phyloP scores from a whole-genome alignment of 139 green algal species.

The Tetradesmus obliquus region DNA sequence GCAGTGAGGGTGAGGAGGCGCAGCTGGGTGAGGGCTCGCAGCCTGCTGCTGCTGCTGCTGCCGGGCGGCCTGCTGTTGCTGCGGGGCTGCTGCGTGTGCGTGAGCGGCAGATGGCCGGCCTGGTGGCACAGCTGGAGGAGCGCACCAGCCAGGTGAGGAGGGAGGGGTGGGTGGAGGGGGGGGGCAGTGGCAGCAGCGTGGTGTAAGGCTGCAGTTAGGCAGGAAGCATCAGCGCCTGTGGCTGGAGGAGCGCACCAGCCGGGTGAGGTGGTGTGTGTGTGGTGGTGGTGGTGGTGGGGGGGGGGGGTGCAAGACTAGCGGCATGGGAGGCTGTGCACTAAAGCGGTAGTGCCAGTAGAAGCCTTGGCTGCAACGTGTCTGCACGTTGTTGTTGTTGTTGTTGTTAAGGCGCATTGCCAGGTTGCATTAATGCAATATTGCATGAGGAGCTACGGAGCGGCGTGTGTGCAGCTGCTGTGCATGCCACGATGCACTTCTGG shows the following conservation, averaged over 20 bases:
- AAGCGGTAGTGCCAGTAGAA: background rate
- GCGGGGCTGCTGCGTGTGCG: background rate
- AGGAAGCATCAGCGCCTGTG: background rate
- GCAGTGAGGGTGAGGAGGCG: background rate
- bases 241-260: slow-evolving; percentile 42
- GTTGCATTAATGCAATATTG: no score
- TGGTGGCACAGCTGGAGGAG: slow-evolving; percentile 46
- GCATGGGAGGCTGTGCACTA: background rate
- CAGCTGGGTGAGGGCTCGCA: background rate
- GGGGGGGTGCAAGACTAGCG: background rate
- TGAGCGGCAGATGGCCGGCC: slow-evolving; percentile 34
- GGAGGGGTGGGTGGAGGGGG: background rate
- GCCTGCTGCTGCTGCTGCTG: background rate
- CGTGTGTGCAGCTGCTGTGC: no score
- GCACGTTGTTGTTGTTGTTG: background rate
- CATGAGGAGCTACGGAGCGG: no score
- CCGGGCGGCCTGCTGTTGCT: background rate
- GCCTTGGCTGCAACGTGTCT: background rate
- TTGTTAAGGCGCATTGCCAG: background rate
- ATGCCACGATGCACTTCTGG: no score
- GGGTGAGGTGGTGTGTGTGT: background rate
- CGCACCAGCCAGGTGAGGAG: slow-evolving; percentile 31
- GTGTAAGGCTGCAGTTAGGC: background rate
- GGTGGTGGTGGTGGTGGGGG: background rate
- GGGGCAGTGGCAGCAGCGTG: background rate